Conservation (phyloP, 2,329 filamentous ascomycete genomes). For the Botrytis hyacinthi region DNA sequence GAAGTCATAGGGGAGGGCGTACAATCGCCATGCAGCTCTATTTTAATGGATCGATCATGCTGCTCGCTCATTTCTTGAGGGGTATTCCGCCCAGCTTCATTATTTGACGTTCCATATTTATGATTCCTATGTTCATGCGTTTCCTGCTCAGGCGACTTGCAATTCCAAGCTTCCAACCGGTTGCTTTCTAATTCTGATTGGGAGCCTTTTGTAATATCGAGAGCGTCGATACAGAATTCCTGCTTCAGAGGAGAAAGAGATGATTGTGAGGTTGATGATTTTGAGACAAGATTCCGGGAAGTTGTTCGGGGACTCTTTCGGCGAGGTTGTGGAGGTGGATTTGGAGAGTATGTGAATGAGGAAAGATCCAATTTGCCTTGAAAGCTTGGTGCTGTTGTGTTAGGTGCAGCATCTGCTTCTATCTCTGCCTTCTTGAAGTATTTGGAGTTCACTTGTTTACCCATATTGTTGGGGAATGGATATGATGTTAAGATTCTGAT, state of each 20-base stretch:
- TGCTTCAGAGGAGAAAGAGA: background rate
- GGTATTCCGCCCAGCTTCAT: too few relatives aligned
- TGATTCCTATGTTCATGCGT: background rate
- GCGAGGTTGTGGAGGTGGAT: background rate
- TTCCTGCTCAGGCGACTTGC: background rate
- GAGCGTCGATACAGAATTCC: background rate
- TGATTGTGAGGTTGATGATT: background rate
- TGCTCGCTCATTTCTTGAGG: background rate
- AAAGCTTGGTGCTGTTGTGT: conserved; percentile 28
- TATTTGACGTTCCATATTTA: background rate
- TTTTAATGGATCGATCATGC: background rate
- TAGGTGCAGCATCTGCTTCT: background rate
- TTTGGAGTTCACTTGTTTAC: background rate
- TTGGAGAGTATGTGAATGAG: conserved; percentile 29
- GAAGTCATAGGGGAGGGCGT: background rate
- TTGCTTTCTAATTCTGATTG: background rate
- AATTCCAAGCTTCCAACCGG: background rate
- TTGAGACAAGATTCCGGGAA: background rate
- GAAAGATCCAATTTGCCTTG: conserved; percentile 32
- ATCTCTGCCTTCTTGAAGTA: background rate
- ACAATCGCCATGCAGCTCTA: background rate
- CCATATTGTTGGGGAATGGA: background rate
- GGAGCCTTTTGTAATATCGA: background rate
- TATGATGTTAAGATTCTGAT: background rate
- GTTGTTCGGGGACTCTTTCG: conserved; percentile 16